Base-by-base conservation (phyloP, 208 protist species). In the Acanthamoeba lenticulata region DNA sequence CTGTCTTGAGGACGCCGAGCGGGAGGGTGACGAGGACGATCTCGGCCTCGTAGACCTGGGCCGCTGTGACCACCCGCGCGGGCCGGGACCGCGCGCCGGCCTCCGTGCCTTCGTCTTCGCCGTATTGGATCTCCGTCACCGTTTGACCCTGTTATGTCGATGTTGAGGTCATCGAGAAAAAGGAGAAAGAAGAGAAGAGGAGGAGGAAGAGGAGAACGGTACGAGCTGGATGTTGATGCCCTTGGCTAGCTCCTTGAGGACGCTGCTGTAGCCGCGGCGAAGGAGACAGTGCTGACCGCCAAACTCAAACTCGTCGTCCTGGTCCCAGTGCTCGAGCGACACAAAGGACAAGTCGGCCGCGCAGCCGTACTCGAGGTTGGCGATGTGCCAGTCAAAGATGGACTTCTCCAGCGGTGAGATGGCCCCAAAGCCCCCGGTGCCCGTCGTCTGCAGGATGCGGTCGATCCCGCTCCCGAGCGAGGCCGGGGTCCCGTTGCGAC, bases 291-390 rank as follows among this genome's bases (percentile, higher is more conserved):
- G 94, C 44, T 81, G 24, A 0, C 94, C 94, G 7, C 42, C 55
- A 36, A 77, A 95, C 52, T 95, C 94, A 49, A 77, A 95, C 27
- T 90, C 55, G 44, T 95, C 94, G 45, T 95, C 94, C 85, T 86
- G 77, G 19, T 95, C 94, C 94, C 94, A 95, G 60, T 94, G 45
- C 27, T 91, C 74, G 15, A 74, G 60, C 19, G 93, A 94, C 0
- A 94, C 62, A 4, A 44, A 27, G 52, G 52, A 21, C 19, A 95
- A 57, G 6, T 95, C 94, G 5, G 62, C 65, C n/a, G 94, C 94
- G 67, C 94, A 95, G 6, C 79, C 94, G 45, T 95, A 95, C 65
- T 95, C 94, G 24, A 95, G 45, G 45, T 95, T 95, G 32, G 94
- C 94, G 5, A 92, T 57, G 34, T 95, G 81, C 94, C 94, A 95